These are phyloP conservation scores for Teunomyces lycoperdinae DNA, from an alignment of 805 yeast genomes.

Conservation along the genomic window DNA sequence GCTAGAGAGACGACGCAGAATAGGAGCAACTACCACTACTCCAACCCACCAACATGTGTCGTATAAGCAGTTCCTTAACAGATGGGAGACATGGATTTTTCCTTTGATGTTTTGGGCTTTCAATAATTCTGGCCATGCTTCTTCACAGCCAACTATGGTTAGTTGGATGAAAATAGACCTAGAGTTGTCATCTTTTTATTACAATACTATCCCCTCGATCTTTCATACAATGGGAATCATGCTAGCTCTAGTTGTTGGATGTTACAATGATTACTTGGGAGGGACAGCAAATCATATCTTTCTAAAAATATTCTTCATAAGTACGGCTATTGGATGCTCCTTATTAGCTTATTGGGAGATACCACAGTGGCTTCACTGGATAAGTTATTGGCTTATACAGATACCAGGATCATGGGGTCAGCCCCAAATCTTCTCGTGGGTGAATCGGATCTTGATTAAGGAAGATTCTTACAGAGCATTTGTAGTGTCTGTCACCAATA, in stretches of 20 bases:
- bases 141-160: conserved; percentile 40
- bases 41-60: not conserved
- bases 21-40: conserved; percentile 13
- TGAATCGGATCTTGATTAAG: conserved; percentile 18
- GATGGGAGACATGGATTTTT: conserved; percentile 18
- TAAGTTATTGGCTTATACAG: conserved; percentile 14
- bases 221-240: conserved; percentile 39
- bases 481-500: conserved; percentile 40
- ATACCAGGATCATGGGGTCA: conserved; percentile 19
- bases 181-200: conserved; percentile 27
- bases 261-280: conserved; percentile 33
- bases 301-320: conserved; percentile 12
- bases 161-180: conserved; percentile 44
- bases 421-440: conserved; percentile 22
- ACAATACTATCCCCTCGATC: conserved; percentile 42
- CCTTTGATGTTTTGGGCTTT: conserved; percentile 32
- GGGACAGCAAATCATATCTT: conserved; percentile 20
- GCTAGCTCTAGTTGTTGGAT: conserved; percentile 31
- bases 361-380: conserved; percentile 21
- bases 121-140: conserved; percentile 33
- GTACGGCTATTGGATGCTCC: conserved; percentile 15
- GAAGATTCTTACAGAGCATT: conserved; percentile 33
- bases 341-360: conserved; percentile 17
- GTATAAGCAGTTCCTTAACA: conserved; percentile 8
- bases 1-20: conserved; percentile 14